A percentile compares a stretch with the other conserved stretches of the same genome.
phyloP scores from a whole-genome alignment of 495 filamentous ascomycete species.

The Penicillium antarcticum region DNA sequence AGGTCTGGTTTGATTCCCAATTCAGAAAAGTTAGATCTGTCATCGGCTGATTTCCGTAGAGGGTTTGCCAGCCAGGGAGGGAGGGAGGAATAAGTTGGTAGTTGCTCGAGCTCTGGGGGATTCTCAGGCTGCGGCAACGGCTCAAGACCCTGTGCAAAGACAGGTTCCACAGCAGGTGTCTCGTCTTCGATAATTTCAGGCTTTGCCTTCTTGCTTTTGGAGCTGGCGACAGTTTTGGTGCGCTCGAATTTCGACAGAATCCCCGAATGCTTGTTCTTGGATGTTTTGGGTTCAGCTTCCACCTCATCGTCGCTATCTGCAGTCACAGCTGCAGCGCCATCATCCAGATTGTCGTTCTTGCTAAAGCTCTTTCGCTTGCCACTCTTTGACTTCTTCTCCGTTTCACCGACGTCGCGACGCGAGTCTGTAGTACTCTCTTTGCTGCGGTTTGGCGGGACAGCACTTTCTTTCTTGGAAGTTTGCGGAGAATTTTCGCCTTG shows the following conservation, averaged over 20 bases:
- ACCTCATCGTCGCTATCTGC: constrained; percentile 3
- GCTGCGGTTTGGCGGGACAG: constrained; percentile 25
- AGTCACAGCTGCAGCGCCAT: constrained; percentile 18
- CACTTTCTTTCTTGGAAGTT: constrained; percentile 25
- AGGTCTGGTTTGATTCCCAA: constrained; percentile 56
- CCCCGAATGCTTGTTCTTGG: constrained; percentile 37
- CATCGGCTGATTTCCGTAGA: constrained; percentile 55
- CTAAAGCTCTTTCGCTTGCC: constrained; percentile 24
- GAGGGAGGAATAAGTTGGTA: constrained; percentile 45
- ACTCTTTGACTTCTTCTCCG: constrained; percentile 29
- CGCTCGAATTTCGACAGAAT: constrained; percentile 47
- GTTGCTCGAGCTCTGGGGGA: constrained; percentile 47
- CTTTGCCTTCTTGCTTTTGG: constrained; percentile 20
- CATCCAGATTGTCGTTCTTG: constrained; percentile 9
- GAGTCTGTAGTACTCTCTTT: constrained; percentile 21
- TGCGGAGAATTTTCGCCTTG: constrained; percentile 19
- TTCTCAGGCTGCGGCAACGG: constrained; percentile 75
- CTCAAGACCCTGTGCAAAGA: constrained; percentile 63
- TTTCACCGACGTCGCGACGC: constrained; percentile 11
- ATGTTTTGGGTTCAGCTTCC: constrained; percentile 9
- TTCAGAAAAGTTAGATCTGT: constrained; percentile 56
- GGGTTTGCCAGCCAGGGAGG: constrained; percentile 73
- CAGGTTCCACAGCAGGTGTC: constrained; percentile 25
- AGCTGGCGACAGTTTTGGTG: constrained; percentile 30
- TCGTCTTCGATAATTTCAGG: constrained; percentile 23